Percentiles rank a stretch among this genome's conserved stretches.
Evolutionary conservation across 352 stramenopile species (phyloP).

Genomic region (Pythium coloratum): DNA sequence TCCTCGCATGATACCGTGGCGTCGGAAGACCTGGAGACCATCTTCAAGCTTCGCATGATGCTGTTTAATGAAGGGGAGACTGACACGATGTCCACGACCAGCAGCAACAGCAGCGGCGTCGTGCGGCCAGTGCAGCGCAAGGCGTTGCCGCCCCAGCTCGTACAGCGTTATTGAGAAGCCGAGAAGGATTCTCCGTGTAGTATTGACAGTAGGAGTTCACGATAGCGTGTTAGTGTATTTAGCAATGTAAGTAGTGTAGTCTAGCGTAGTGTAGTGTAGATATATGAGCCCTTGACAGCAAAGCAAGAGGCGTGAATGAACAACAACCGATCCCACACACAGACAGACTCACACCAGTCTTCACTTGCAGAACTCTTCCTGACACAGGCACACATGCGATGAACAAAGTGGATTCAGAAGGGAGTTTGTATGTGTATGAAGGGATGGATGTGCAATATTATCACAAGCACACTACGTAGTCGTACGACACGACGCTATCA

Average conservation of each 20-base stretch:
- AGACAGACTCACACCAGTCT: too few species aligned
- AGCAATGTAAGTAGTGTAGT: background rate
- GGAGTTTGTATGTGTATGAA: background rate
- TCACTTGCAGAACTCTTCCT: too few species aligned
- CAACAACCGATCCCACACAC: too few species aligned
- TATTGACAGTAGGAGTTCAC: background rate
- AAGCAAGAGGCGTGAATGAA: background rate
- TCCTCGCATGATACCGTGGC: conserved; percentile 4
- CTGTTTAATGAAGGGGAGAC: conserved; percentile 28
- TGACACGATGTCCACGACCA: conserved; percentile 24
- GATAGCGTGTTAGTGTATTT: background rate
- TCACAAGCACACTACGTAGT: conserved; percentile 7
- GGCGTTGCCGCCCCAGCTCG: conserved; percentile 10
- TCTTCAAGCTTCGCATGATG: conserved; percentile 36
- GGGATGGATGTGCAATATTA: conserved; percentile 3
- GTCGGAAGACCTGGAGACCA: conserved; percentile 34
- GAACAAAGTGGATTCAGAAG: too few species aligned
- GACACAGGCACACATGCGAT: too few species aligned
- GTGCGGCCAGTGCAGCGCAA: conserved; percentile 10
- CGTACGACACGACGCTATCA: background rate
- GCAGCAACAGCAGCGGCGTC: conserved; percentile 15
- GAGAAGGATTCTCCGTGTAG: background rate
- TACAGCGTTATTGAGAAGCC: conserved; percentile 15
- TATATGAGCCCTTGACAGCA: background rate
- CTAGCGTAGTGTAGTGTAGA: background rate